Evolutionary conservation across 2,329 filamentous ascomycete genomes (phyloP), one percentile per base, ranked within the genome.

Genomic region (Fusarium hainanense): DNA sequence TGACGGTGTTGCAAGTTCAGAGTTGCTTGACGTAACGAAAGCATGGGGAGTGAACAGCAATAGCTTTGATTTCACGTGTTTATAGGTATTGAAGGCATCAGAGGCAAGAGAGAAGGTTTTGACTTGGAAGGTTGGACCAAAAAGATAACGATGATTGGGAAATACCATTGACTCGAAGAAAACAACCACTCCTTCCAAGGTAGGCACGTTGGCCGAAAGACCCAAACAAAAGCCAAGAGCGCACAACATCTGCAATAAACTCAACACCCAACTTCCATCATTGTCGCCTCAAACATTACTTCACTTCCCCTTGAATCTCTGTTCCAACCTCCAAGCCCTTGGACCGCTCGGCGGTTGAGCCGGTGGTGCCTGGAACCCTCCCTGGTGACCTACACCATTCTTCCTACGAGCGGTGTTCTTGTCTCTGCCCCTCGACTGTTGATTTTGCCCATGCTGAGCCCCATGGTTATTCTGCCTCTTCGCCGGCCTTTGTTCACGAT

Each of bases 321-420:
- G n/a, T 9, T 49, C 47, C 7, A 49, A n/a, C n/a, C 18, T 16
- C 47, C 28, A 49, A 18, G 20, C 28, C 11, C 16, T 49, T 34
- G 47, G 28, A 18, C 28, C 47, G 34, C 12, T 37, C 18, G 18
- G 20, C 20, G 14, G 28, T 8, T n/a, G 34, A 18, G 18, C 18
- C 6, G 18, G 34, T n/a, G 18, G 28, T 6, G 28, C 20, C 20
- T 13, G 28, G 16, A 18, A 23, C 11, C 21, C 14, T 34, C 14
- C 20, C 7, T 4, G 20, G 1, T 6, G 20, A 14, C 18, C 3
- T 7, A 1, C 3, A 32, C 11, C 16, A 37, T 37, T n/a, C 2
- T 7, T 12, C 21, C 11, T 5, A 23, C 28, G 28, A 13, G 8
- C 28, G 7, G 12, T 23, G 28, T 4, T 12, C 13, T 8, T 49